Conservation (phyloP, 805 yeast species). For the Candida anglica region DNA sequence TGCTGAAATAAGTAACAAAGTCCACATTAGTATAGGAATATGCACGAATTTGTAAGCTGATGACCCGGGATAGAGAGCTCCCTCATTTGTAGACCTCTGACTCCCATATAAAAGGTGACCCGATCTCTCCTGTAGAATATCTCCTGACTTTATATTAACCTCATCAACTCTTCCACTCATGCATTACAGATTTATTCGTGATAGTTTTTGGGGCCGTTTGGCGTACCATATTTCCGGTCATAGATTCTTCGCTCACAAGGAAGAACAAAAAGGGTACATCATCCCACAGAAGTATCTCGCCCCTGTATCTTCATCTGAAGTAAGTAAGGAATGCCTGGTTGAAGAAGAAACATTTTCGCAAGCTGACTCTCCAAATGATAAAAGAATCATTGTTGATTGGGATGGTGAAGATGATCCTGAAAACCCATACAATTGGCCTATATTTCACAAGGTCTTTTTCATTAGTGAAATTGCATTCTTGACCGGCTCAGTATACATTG, state of each 20-base stretch:
- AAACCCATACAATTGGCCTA: slow-evolving; percentile 49
- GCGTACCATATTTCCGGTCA: slow-evolving; percentile 16
- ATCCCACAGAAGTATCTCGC: slow-evolving; percentile 15
- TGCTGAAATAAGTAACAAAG: too few species aligned
- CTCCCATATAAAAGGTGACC: too few species aligned
- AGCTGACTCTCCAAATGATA: not conserved
- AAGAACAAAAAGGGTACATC: slow-evolving; percentile 15
- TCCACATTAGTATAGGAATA: too few species aligned
- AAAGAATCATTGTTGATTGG: too few species aligned
- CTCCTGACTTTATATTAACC: too few species aligned
- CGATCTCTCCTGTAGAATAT: too few species aligned
- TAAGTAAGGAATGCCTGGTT: too few species aligned
- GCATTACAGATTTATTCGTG: slow-evolving; percentile 9
- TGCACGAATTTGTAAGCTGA: too few species aligned
- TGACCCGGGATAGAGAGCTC: too few species aligned
- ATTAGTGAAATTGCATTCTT: slow-evolving; percentile 24
- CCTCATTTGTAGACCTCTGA: too few species aligned
- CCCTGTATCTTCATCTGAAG: too few species aligned
- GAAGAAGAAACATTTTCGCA: not conserved
- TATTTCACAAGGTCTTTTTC: slow-evolving; percentile 26
- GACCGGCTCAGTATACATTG: slow-evolving; percentile 36
- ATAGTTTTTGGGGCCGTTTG: slow-evolving; percentile 16
- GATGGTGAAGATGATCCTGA: slow-evolving; percentile 42
- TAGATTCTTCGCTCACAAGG: slow-evolving; percentile 12
- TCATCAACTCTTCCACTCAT: too few species aligned